Evolutionary conservation across 495 filamentous ascomycete genomes (phyloP), one percentile per base, ranked within the genome.

Genomic region (Aspergillus panamensis): DNA sequence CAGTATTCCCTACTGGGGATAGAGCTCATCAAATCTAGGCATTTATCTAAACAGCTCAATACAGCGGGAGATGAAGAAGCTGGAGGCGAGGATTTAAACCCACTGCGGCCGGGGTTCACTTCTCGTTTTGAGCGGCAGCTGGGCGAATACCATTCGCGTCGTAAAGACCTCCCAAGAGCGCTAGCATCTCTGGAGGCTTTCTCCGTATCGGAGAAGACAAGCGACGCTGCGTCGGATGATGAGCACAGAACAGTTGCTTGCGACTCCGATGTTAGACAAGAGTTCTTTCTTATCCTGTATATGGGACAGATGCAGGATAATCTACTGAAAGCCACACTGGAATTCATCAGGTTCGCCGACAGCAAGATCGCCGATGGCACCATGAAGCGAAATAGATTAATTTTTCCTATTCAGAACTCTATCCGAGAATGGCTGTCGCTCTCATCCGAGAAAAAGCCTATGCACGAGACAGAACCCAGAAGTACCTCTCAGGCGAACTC

Each of bases 291-390:
- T 21, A 65, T 72, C 21, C 52, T 76, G 13, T 73, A 71, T 45
- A 73, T 73, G 68, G 58, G 64, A 3, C 71, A 74, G 59, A 51
- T 74, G 45, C 71, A 73, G 32, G 68, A 70, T 48, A 69, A 61
- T 49, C 51, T 76, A 4, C 49, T 73, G 9, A 66, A 66, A 13
- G 64, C 71, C 0, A 69, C 66, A 0, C 44, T 68, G 30, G 78
- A 81, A 13, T 72, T 92, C 6, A 80, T 86, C 10, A 69, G 78
- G 7, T 90, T 84, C 63, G 86, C 86, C 5, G 86, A 90, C 48
- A 61, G 62, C 17, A 73, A 68, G 40, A 42, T 67, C 19, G 53
- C 53, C 7, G 81, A 87, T 42, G 86, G 87, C 0, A 84, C 80
- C 16, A 84, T 89, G 78, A 72, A 78, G 37, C 82, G 73, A 19